Base-by-base conservation (phyloP, 169 alveolate species). In the Miamiensis avidus region DNA sequence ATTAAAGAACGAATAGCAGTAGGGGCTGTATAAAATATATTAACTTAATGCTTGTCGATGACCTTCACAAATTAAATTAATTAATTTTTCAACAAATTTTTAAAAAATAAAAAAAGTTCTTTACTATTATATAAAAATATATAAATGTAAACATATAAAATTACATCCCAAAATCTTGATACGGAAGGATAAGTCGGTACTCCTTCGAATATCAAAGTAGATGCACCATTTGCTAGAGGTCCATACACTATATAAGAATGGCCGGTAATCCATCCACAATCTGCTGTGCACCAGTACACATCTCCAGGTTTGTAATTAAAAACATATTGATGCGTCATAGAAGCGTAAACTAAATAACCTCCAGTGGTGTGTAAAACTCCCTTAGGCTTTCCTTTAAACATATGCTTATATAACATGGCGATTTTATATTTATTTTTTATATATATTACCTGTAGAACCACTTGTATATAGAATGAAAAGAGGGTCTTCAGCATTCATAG, bases 191-290 rank as follows among this genome's bases (percentile, higher is more conserved):
- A 96, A 15, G 97, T 97, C 1, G 99, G 99, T 34, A 97, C 96
- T 27, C 99, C 98, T 86, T 98, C 99, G 89, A 97, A 99, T 83
- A 99, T 84, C 34, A 98, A 83, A 27, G 99, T 96, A 64, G 99
- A 96, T 29, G 98, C 96, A 6, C 99, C 99, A 83, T 97, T 97
- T 49, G 97, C 89, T 82, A 98, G 92, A 0, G 99, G 99, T 27
- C 99, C 99, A 92, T 99, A 99, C 33, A 97, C 94, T 75, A 98
- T 96, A 94, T 98, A 98, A 29, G 98, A 93, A 89, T 99, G 99
- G 1, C 99, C 99, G 25, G 99, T 98, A 84, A 99, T 98, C 99
- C 99, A 99, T 25, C 99, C 99, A 65, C 97, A 93, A 91, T 99
- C 99, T 15, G 99, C 99, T 69, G 98, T 97, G 85, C 99, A 97